Conservation (phyloP, 1,284 basidiomycete species). For the Thelephora terrestris region DNA sequence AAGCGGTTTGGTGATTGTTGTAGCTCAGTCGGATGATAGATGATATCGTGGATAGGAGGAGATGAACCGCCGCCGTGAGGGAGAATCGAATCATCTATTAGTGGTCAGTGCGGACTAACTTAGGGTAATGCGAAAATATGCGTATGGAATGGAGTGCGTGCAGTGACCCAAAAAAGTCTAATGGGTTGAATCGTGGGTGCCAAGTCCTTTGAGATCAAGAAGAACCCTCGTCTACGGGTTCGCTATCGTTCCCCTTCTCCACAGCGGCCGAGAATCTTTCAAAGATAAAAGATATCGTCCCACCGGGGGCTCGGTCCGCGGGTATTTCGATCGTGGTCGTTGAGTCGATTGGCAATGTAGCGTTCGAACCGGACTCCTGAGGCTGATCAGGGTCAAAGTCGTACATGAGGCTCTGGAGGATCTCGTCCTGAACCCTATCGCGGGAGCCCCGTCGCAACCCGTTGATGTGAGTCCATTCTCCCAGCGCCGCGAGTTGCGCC, state of each 20-base stretch:
- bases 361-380: slow-evolving; percentile 7
- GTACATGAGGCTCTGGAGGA: slow-evolving; percentile 46
- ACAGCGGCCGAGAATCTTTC: slow-evolving; percentile 36
- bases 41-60: no score
- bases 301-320: slow-evolving; percentile 46
- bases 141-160: no score
- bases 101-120: no score
- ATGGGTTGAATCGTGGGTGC: no score
- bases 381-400: slow-evolving; percentile 13
- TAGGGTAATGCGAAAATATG: no score
- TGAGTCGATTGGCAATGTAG: slow-evolving; percentile 24
- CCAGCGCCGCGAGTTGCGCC: slow-evolving; percentile 70
- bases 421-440: slow-evolving; percentile 48
- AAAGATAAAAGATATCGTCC: slow-evolving; percentile 63
- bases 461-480: slow-evolving; percentile 85
- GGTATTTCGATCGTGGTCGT: slow-evolving; percentile 29
- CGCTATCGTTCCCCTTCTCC: slow-evolving; percentile 6
- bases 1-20: no score
- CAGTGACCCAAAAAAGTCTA: no score
- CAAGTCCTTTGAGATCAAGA: no score
- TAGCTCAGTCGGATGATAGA: no score
- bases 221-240: slow-evolving; percentile 1
- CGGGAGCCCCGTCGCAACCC: slow-evolving; percentile 39
- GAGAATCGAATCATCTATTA: no score
- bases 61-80: no score